Percentiles rank a stretch among this genome's conserved stretches.
phyloP scores from a whole-genome alignment of 352 stramenopile genomes.

The Ophiocytium majus region DNA sequence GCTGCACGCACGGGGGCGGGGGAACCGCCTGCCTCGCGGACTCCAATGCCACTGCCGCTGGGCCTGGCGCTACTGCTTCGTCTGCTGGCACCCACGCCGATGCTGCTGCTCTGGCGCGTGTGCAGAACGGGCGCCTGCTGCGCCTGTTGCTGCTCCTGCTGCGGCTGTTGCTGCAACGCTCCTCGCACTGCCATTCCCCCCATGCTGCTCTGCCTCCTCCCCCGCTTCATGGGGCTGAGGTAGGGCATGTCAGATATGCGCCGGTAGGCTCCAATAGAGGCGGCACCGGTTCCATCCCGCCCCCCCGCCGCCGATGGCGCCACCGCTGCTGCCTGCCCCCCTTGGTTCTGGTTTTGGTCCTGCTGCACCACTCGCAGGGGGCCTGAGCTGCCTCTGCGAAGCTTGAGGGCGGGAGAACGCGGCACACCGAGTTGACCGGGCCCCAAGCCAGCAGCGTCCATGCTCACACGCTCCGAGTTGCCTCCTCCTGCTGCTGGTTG shows the following conservation, averaged over 20 bases:
- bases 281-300: background rate
- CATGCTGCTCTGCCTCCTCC: constrained; percentile 10
- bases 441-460: background rate
- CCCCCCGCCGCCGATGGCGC: background rate
- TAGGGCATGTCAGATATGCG: background rate
- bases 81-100: background rate
- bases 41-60: too few species aligned
- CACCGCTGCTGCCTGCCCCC: background rate
- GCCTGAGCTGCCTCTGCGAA: background rate
- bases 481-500: too few species aligned
- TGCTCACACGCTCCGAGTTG: too few species aligned
- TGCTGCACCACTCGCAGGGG: background rate
- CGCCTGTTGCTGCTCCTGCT: background rate
- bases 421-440: background rate
- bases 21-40: too few species aligned
- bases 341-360: background rate
- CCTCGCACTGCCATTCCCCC: background rate
- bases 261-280: background rate
- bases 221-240: background rate
- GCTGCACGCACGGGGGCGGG: background rate
- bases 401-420: background rate
- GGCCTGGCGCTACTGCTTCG: too few species aligned
- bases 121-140: background rate
- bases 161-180: background rate
- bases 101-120: background rate